A percentile compares a stretch with the other conserved stretches of the same genome.
Conservation (phyloP, 2,329 filamentous ascomycete species). For the Arthroderma uncinatum region DNA sequence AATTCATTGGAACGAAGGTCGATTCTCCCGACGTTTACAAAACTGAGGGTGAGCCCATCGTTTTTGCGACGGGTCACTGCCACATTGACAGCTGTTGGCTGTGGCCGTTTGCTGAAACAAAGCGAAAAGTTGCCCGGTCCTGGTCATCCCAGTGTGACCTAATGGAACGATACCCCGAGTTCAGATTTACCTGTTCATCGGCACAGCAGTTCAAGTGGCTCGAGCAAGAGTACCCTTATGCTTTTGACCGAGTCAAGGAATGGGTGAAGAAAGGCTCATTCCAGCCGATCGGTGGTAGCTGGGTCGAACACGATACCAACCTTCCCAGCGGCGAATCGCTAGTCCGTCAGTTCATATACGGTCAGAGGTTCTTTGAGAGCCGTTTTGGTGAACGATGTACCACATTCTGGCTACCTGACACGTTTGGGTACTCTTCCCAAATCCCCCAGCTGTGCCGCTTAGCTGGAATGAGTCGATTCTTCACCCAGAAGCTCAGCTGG, state of each 20-base stretch:
- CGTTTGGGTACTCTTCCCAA: slow-evolving; percentile 93
- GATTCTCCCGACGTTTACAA: slow-evolving; percentile 79
- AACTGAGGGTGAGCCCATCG: slow-evolving; percentile 59
- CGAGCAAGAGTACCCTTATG: slow-evolving; percentile 74
- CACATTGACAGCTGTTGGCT: slow-evolving; percentile 98
- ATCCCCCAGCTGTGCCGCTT: slow-evolving; percentile 86
- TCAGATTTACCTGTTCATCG: slow-evolving; percentile 83
- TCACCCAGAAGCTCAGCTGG: slow-evolving; percentile 98
- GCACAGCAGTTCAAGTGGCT: slow-evolving; percentile 99
- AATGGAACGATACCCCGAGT: slow-evolving; percentile 89
- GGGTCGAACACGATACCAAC: slow-evolving; percentile 98
- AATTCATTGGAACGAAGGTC: slow-evolving; percentile 70
- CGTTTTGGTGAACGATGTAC: slow-evolving; percentile 78
- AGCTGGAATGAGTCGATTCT: slow-evolving; percentile 91
- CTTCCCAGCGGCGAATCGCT: slow-evolving; percentile 92
- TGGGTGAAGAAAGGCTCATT: slow-evolving; percentile 88
- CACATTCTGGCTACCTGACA: slow-evolving; percentile 97
- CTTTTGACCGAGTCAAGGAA: slow-evolving; percentile 79
- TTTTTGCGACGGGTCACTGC: slow-evolving; percentile 87
- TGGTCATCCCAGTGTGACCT: slow-evolving; percentile 96
- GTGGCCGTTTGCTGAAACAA: slow-evolving; percentile 97
- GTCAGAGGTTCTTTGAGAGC: slow-evolving; percentile 87
- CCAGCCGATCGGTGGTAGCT: slow-evolving; percentile 91
- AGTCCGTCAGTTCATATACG: slow-evolving; percentile 87
- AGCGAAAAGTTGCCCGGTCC: slow-evolving; percentile 86